Base-by-base conservation (phyloP, 768 basidiomycete genomes). In the Neoboletus magnificus region DNA sequence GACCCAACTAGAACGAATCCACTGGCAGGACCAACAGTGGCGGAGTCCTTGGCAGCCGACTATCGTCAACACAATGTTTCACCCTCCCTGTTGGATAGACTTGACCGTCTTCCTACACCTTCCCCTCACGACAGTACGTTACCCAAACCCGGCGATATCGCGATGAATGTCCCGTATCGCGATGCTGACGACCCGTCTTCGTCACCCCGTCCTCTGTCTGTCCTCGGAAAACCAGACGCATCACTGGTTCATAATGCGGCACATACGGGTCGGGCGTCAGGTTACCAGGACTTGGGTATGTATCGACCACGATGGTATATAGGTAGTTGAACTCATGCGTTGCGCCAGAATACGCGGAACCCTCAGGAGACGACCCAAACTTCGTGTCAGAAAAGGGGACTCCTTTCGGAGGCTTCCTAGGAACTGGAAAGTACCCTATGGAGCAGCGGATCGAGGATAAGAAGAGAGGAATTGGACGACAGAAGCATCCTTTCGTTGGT, bases 391-490 rank as follows among this genome's bases (percentile, higher is more conserved):
- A 79, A 59, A 81, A 81, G 59, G 67, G 67, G 2, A 70, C 67
- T 4, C 72, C 76, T 4, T 71, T 83, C 4, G 64, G 65, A 10
- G 72, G 65, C 45, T 74, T 84, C 35, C 54, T 85, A n/a, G 73
- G 74, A 13, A 63, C 63, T 35, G 81, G 78, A 11, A 77, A 73
- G 54, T 85, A 86, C 54, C 87, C 88, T 5, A 39, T 89, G 30
- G 82, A 89, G 57, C 88, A 95, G 65, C 82, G 87, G 47, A 93
- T 97, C 66, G 89, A 94, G 66, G 80, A 91, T 66, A 96, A 96
- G 77, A 88, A 82, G 67, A 80, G 87, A 30, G 92, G 93, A 1
- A 80, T 96, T 46, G 89, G 89, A 8, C 79, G 90, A 22, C 96
- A 98, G 72, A 82, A 69, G 58, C 80, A 89, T 69, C 91, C 92